Conservation (phyloP, 2,329 filamentous ascomycete species). For the Triangularia verruculosa region DNA sequence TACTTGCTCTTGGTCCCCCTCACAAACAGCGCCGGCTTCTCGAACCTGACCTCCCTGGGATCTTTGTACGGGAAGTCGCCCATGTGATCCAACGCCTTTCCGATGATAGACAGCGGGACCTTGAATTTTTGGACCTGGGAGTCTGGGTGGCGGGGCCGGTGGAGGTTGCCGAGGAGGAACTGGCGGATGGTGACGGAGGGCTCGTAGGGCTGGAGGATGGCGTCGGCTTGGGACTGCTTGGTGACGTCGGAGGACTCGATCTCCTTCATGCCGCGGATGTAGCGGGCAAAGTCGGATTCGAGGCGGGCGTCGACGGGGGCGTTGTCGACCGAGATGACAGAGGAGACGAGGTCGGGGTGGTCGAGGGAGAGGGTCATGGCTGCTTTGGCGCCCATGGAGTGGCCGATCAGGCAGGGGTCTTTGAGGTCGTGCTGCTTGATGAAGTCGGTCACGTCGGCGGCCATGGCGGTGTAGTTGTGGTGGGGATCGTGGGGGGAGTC, state of each 20-base stretch:
- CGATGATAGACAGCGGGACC: conserved; percentile 72
- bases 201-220: conserved; percentile 73
- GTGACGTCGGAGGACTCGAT: conserved; percentile 68
- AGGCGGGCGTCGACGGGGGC: conserved; percentile 80
- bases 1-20: conserved; percentile 75
- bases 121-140: conserved; percentile 65
- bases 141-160: conserved; percentile 44
- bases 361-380: conserved; percentile 83
- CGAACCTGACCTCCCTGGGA: conserved; percentile 64
- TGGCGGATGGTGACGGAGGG: conserved; percentile 75
- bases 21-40: conserved; percentile 78
- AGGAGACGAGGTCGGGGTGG: conserved; percentile 62
- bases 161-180: conserved; percentile 85
- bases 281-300: conserved; percentile 70
- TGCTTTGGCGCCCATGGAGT: conserved; percentile 95
- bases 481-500: conserved; percentile 73
- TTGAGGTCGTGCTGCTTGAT: conserved; percentile 68
- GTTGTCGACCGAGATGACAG: conserved; percentile 85
- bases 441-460: conserved; percentile 78
- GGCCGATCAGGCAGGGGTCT: conserved; percentile 76
- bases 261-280: conserved; percentile 79
- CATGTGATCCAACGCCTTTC: conserved; percentile 66
- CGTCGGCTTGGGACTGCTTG: conserved; percentile 74
- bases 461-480: conserved; percentile 82
- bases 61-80: conserved; percentile 86